Base-by-base conservation (phyloP, 257 asterid genomes). In the Forsythia viridissima region DNA sequence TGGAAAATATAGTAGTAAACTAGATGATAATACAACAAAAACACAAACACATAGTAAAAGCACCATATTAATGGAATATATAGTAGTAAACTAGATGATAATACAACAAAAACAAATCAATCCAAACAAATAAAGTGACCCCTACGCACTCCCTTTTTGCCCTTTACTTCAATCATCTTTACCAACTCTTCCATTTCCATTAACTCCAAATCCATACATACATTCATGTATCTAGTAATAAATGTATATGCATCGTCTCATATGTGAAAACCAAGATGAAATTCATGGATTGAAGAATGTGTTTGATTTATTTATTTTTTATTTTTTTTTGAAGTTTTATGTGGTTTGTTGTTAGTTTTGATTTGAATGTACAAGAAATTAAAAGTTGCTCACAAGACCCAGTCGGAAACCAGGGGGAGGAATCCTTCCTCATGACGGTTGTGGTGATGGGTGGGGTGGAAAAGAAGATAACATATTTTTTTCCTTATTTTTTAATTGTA, bases 61-160 rank as follows among this genome's bases (percentile, higher is more conserved):
- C 37, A 40, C 59, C 36, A 41, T 20, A 20, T 4, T 20, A 9
- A 44, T 43, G 37, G 18, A 11, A 43, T 43, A 9, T 37, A 44
- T 10, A 44, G 21, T 46, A 44, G 42, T 65, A 24, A 44, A 30
- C 34, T 30, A 30, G 34, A 30, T 30, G 34, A 30, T 30, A 30
- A 30, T 30, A 30, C 34, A 30, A 30, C 34, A 30, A 30, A 30
- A 30, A 30, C 34, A 30, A 59, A 12, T 24, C 65, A 72, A 72
- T 30, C 66, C 76, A 55, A 55, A 44, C 55, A 72, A 51, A 46
- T 51, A 46, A 55, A 43, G 76, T 66, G 40, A 63, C 76, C 76
- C 46, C 66, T 39, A 46, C 55, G 76, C 76, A 24, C 30, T 44
- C 65, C 5, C 13, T 15, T 39, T 12, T 41, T 9, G 37, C 40